Evolutionary conservation across 1,284 basidiomycete genomes (phyloP).

Genomic region (Peniophora sp.): DNA sequence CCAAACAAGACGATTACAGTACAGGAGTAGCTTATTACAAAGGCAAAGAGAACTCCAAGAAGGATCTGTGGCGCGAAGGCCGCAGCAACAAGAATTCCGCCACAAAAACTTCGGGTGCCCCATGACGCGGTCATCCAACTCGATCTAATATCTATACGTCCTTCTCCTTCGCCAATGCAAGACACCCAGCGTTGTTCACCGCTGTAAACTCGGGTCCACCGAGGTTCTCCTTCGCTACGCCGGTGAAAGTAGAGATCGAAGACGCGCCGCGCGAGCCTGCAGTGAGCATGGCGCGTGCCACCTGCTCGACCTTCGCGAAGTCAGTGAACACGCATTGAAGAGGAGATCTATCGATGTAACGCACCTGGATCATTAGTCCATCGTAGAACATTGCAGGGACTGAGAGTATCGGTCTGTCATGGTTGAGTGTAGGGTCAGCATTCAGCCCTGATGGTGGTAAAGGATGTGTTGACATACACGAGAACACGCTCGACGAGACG

Average conservation of each 20-base stretch:
- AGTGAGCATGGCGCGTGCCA: slow-evolving; percentile 33
- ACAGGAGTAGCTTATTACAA: too few species aligned
- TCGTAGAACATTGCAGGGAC: slow-evolving; percentile 30
- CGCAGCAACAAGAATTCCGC: too few species aligned
- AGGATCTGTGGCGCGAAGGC: too few species aligned
- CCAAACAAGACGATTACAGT: too few species aligned
- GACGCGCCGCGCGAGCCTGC: slow-evolving; percentile 37
- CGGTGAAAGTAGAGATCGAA: slow-evolving; percentile 27
- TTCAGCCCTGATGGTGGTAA: not conserved
- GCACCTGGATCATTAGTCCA: slow-evolving; percentile 37
- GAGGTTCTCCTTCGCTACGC: slow-evolving; percentile 24
- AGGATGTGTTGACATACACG: slow-evolving; percentile 25
- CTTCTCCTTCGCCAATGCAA: slow-evolving; percentile 31
- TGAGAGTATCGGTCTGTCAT: slow-evolving; percentile 28
- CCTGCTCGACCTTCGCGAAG: slow-evolving; percentile 26
- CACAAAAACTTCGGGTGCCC: too few species aligned
- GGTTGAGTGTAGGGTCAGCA: not conserved
- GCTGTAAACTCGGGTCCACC: slow-evolving; percentile 32
- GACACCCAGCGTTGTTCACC: slow-evolving; percentile 35
- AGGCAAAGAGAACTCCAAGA: too few species aligned
- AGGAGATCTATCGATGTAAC: slow-evolving; percentile 10
- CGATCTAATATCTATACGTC: too few species aligned
- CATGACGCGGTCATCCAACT: too few species aligned
- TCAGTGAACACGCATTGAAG: not conserved
- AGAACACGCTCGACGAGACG: slow-evolving; percentile 32